Evolutionary conservation across 257 asterid genomes (phyloP).

Genomic region (Lycium ferocissimum): DNA sequence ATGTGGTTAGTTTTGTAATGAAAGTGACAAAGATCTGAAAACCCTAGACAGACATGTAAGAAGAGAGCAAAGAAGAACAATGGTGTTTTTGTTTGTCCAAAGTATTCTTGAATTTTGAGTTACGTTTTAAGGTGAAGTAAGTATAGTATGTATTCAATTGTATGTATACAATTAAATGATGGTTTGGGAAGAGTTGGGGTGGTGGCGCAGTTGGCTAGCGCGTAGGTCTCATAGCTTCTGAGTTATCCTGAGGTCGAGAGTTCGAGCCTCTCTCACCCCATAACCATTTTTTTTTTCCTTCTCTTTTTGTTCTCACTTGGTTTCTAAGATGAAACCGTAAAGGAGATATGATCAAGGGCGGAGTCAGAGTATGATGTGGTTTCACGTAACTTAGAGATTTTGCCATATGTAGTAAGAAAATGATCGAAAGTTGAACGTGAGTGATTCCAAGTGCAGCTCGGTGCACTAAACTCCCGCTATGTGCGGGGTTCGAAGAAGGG

Average conservation of each 20-base stretch:
- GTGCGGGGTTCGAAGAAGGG: too few species aligned
- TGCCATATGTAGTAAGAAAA: too few species aligned
- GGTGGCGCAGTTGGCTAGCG: conserved; percentile 99
- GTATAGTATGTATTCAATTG: too few species aligned
- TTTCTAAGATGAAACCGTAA: too few species aligned
- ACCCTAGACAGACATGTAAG: conserved; percentile 20
- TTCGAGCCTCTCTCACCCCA: conserved; percentile 98
- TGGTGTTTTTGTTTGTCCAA: not conserved
- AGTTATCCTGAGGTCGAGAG: conserved; percentile 97
- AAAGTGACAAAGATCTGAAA: conserved; percentile 16
- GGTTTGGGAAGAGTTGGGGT: conserved; percentile 34
- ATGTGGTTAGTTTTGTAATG: not conserved
- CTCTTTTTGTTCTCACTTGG: too few species aligned
- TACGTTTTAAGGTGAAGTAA: not conserved
- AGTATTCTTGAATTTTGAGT: not conserved
- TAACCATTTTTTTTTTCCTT: not conserved
- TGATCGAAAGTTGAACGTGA: too few species aligned
- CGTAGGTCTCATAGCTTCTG: conserved; percentile 97
- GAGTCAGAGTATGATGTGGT: too few species aligned
- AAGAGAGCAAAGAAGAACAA: not conserved
- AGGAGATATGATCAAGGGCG: too few species aligned
- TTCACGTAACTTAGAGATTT: too few species aligned
- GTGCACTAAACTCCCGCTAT: too few species aligned
- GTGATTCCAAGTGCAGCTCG: too few species aligned
- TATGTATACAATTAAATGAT: accelerated